phyloP scores from a whole-genome alignment of 768 basidiomycete genomes.

The Mycena polygramma region DNA sequence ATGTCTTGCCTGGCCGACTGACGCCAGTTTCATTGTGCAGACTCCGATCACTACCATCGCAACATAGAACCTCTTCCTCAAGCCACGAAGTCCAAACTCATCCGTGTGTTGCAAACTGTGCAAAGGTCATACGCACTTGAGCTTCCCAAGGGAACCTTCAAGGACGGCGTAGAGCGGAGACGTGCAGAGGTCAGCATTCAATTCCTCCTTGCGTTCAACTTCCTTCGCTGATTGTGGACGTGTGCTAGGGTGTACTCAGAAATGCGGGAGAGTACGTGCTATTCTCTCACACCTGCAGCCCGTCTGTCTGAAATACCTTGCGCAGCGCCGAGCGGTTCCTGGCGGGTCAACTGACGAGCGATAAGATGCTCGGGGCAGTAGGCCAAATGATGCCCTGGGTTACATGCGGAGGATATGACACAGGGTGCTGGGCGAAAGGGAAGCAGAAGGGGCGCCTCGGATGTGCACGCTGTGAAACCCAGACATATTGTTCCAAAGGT shows the following conservation, averaged over 20 bases:
- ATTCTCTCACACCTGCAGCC: not conserved
- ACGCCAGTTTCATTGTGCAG: too few relatives aligned
- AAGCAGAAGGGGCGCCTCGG: constrained; percentile 17
- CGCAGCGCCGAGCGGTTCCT: constrained; percentile 1
- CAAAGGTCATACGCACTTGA: not conserved
- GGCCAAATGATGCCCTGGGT: constrained; percentile 18
- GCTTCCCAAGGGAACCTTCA: not conserved
- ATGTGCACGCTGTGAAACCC: constrained; percentile 14
- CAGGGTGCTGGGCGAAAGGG: constrained; percentile 19
- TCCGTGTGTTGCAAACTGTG: not conserved
- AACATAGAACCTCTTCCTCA: not conserved
- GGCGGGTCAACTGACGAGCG: not conserved
- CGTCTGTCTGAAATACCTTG: not conserved
- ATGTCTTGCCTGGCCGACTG: not conserved
- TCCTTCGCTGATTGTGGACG: too few relatives aligned
- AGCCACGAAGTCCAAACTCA: not conserved
- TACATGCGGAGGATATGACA: constrained; percentile 11
- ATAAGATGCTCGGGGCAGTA: constrained; percentile 15
- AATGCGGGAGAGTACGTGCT: not conserved
- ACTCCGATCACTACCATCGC: constrained; percentile 10
- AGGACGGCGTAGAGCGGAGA: not conserved
- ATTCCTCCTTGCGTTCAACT: too few relatives aligned
- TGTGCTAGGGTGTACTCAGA: not conserved
- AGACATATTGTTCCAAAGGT: constrained; percentile 17
- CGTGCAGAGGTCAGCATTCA: not conserved